Conservation (phyloP, 2,329 filamentous ascomycete genomes). For the Zalaria obscura region DNA sequence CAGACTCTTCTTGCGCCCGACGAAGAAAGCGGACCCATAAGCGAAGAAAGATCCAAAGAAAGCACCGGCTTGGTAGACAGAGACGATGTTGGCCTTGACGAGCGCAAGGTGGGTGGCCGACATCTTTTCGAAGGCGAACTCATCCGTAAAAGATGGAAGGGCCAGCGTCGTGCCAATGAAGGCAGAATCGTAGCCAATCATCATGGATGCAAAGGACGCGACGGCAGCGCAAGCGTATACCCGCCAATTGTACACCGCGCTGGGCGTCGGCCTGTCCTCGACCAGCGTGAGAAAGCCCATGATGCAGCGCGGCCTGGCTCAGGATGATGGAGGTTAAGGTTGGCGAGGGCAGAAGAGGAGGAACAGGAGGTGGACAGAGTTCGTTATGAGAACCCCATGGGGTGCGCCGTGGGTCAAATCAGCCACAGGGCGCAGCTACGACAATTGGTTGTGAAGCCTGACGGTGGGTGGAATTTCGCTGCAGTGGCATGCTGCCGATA, state of each 20-base stretch:
- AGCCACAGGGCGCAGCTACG: too few relatives aligned
- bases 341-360: background rate
- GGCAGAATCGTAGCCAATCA: conserved; percentile 53
- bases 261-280: conserved; percentile 37
- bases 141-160: conserved; percentile 51
- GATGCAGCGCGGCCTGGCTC: conserved; percentile 1
- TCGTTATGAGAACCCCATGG: too few relatives aligned
- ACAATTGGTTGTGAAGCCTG: too few relatives aligned
- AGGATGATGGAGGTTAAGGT: background rate
- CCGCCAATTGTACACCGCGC: conserved; percentile 45
- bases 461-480: too few relatives aligned
- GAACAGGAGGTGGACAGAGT: background rate
- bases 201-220: conserved; percentile 43
- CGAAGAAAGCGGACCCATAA: conserved; percentile 50
- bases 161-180: conserved; percentile 69
- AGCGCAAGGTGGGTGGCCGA: conserved; percentile 35
- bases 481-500: too few relatives aligned
- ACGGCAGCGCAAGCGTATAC: conserved; percentile 41
- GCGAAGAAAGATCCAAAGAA: conserved; percentile 67
- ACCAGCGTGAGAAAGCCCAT: conserved; percentile 23
- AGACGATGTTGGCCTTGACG: conserved; percentile 63
- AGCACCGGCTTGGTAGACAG: conserved; percentile 67
- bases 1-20: conserved; percentile 53
- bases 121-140: conserved; percentile 50
- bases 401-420: too few relatives aligned